Percentiles rank a stretch among this genome's conserved stretches.
phyloP scores from a whole-genome alignment of 176 grass and related monocot genomes.

The Eleusine indica region DNA sequence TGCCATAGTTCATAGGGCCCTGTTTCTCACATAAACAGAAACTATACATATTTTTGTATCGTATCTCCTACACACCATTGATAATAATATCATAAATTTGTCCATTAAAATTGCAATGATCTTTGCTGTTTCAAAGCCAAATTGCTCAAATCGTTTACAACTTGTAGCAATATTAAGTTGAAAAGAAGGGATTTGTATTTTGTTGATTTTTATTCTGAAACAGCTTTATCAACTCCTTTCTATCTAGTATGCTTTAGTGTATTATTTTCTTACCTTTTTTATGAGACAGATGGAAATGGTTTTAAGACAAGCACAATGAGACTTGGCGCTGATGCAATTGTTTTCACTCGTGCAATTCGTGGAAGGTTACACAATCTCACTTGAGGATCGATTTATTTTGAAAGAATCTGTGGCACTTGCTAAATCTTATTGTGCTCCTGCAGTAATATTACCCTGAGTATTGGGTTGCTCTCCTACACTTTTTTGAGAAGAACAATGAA shows the following conservation, averaged over 20 bases:
- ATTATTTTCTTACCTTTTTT: slow-evolving; percentile 27
- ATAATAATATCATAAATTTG: neutral
- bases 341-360: slow-evolving; percentile 67
- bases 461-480: slow-evolving; percentile 92
- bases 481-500: slow-evolving; percentile 94
- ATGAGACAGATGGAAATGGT: slow-evolving; percentile 86
- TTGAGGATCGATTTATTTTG: slow-evolving; percentile 21
- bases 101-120: slow-evolving; percentile 17
- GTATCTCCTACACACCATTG: neutral
- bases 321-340: slow-evolving; percentile 91
- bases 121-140: slow-evolving; percentile 13
- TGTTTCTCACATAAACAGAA: slow-evolving; percentile 12
- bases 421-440: slow-evolving; percentile 27
- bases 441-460: slow-evolving; percentile 79
- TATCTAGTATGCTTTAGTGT: neutral
- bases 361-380: slow-evolving; percentile 58
- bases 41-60: neutral
- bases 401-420: slow-evolving; percentile 5
- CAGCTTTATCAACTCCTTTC: neutral
- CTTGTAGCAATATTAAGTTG: neutral
- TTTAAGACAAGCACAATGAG: slow-evolving; percentile 99
- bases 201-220: slow-evolving; percentile 10
- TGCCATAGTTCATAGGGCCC: slow-evolving; percentile 6
- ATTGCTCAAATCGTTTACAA: neutral
- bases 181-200: neutral